Percentiles rank a stretch among this genome's conserved stretches.
These are phyloP conservation scores for Globisporangium recalcitrans DNA, from an alignment of 352 stramenopile genomes.

Conservation along the genomic window DNA sequence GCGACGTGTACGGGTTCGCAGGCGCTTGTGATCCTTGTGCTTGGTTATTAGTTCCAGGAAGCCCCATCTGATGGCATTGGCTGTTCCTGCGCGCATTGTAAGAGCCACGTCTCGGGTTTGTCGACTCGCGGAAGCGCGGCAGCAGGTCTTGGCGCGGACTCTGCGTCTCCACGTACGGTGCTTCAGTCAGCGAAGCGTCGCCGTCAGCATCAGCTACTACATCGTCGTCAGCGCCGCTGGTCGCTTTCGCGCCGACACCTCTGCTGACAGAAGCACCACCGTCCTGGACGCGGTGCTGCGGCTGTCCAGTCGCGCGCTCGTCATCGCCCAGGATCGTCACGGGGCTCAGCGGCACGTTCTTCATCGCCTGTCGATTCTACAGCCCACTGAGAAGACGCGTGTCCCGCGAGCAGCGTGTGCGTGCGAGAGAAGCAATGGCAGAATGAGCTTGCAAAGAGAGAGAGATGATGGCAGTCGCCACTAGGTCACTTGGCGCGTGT, in stretches of 20 bases:
- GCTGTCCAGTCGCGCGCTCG: not conserved
- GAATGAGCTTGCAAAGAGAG: not conserved
- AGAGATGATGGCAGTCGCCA: not conserved
- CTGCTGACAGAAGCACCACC: too few species aligned
- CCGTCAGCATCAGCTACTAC: not conserved
- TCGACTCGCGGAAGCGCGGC: constrained; percentile 10
- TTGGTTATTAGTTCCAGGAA: not conserved
- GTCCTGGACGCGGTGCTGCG: not conserved
- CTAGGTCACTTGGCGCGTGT: not conserved
- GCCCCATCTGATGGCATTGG: not conserved
- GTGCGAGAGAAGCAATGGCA: not conserved
- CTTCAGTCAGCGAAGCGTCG: not conserved
- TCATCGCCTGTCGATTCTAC: constrained; percentile 1
- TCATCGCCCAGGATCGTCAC: constrained; percentile 14
- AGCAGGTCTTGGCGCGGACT: constrained; percentile 7
- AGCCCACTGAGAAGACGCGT: too few species aligned
- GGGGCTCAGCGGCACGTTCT: constrained; percentile 8
- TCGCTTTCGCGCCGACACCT: not conserved
- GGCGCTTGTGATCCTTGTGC: not conserved
- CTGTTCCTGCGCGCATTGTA: not conserved
- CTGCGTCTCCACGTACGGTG: constrained; percentile 7
- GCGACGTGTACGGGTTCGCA: constrained; percentile 1
- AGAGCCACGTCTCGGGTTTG: not conserved
- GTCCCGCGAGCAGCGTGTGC: too few species aligned
- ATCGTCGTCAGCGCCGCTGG: not conserved